Evolutionary conservation across 2,329 filamentous ascomycete species (phyloP), one percentile per base, ranked within the genome.

Genomic region (Alternaria ethzedia): DNA sequence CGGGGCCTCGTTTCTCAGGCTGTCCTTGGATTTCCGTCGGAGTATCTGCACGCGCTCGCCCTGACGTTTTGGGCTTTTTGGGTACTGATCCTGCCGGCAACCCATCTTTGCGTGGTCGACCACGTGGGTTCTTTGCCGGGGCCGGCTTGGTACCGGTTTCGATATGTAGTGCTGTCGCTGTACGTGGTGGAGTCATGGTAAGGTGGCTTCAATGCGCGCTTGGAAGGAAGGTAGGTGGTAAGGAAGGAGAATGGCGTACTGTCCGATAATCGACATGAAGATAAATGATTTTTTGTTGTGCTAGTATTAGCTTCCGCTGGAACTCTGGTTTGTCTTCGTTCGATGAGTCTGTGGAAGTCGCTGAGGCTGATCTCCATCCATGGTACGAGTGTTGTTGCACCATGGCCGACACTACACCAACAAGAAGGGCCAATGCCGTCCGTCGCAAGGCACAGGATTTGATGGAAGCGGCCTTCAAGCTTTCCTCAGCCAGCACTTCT

Each of bases 101-200:
- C 13, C 46, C 46, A 4, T 52, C 36, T 30, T 45, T 52, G 25
- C 56, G 56, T 23, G 47, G 56, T 12, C 56, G 56, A 15, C 56
- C 56, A 15, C 23, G 20, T 25, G 56, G 56, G 4, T 26, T 41
- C 23, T 58, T 41, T 41, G n/a, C 36, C 36, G 36, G 36, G n/a
- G n/a, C 5, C n/a, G 36, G 2, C 17, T 41, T 17, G 36, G 36
- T 41, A 41, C 36, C 36, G 36, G 9, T 17, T 11, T 41, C 36
- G 36, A 41, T 17, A 41, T 41, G 36, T 17, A n/a, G 36, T 41
- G 36, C 36, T 41, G 36, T 41, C 36, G 36, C 17, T 44, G 36
- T 8, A 26, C 36, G 15, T 41, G 36, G 23, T 13, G 21, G 23
- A 54, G 11, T 15, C 23, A 32, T 54, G 52, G n/a, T 15, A 11